Conservation (phyloP, 164 flowering plant species). For the Amborella trichopoda region DNA sequence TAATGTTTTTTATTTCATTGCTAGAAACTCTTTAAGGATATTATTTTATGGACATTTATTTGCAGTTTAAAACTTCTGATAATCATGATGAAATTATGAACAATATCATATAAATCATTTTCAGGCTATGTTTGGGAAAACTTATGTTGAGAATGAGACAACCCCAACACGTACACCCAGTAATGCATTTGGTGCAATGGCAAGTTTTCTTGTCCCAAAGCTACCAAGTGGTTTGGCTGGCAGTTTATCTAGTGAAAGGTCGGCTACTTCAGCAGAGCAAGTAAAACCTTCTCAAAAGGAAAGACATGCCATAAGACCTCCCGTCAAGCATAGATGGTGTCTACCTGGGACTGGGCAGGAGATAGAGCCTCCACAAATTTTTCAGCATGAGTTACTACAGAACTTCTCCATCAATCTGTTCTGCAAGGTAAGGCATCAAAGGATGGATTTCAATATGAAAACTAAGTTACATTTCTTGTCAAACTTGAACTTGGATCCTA, state of each 20-base stretch:
- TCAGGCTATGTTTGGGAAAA: constrained; percentile 85
- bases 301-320: constrained; percentile 90
- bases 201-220: constrained; percentile 93
- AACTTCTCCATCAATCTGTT: constrained; percentile 92
- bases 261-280: constrained; percentile 43
- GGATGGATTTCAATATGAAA: too few relatives aligned
- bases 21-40: too few relatives aligned
- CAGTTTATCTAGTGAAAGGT: constrained; percentile 45
- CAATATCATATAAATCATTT: too few relatives aligned
- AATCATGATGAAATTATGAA: too few relatives aligned
- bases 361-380: constrained; percentile 65
- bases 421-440: constrained; percentile 98
- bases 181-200: constrained; percentile 89
- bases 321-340: constrained; percentile 90
- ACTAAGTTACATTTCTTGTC: too few relatives aligned
- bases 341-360: constrained; percentile 47
- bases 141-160: constrained; percentile 45
- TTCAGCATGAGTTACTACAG: constrained; percentile 97
- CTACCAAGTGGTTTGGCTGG: constrained; percentile 62
- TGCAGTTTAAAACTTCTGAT: too few relatives aligned
- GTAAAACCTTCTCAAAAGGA: constrained; percentile 45
- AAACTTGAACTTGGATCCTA: too few relatives aligned
- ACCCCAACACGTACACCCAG: constrained; percentile 37
- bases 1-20: too few relatives aligned
- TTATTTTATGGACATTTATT: too few relatives aligned